Percentiles rank a stretch among this genome's conserved stretches.
Evolutionary conservation across 371 early-diverging fungal genomes (phyloP).

Genomic region (Mortierella sp.): DNA sequence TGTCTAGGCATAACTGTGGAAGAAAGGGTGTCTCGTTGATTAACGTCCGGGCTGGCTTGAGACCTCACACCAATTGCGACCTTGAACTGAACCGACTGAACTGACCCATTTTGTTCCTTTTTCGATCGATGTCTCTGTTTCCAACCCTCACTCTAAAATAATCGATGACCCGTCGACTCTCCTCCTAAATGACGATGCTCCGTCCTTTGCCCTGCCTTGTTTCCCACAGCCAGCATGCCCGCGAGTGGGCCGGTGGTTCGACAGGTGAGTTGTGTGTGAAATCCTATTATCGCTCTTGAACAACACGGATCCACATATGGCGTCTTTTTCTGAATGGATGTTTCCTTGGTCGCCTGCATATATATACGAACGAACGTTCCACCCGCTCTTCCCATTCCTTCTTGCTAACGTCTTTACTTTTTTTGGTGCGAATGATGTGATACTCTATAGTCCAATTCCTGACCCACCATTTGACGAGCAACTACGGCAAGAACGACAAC

Average conservation of each 20-base stretch:
- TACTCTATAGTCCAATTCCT: constrained; percentile 61
- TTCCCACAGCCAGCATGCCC: constrained; percentile 63
- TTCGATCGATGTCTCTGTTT: neutral
- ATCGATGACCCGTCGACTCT: neutral
- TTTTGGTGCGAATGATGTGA: neutral
- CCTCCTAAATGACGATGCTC: neutral
- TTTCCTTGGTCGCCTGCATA: neutral
- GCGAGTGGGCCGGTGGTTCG: constrained; percentile 70
- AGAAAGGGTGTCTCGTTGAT: neutral
- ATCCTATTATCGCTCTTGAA: neutral
- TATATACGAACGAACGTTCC: neutral
- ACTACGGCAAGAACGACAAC: constrained; percentile 58
- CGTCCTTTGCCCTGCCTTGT: neutral
- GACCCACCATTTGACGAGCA: constrained; percentile 57
- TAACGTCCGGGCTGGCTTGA: constrained; percentile 1
- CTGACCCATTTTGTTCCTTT: neutral
- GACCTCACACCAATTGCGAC: neutral
- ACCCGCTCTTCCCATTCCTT: neutral
- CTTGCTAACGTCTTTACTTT: neutral
- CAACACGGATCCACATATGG: neutral
- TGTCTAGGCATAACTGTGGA: neutral
- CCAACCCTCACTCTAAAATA: neutral
- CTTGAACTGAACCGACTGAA: neutral
- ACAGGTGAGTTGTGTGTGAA: constrained; percentile 26
- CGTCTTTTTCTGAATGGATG: neutral